Percentiles rank a stretch among this genome's conserved stretches.
Evolutionary conservation across 179 eudicot genomes (phyloP).

Genomic region (Monotropa hypopitys): DNA sequence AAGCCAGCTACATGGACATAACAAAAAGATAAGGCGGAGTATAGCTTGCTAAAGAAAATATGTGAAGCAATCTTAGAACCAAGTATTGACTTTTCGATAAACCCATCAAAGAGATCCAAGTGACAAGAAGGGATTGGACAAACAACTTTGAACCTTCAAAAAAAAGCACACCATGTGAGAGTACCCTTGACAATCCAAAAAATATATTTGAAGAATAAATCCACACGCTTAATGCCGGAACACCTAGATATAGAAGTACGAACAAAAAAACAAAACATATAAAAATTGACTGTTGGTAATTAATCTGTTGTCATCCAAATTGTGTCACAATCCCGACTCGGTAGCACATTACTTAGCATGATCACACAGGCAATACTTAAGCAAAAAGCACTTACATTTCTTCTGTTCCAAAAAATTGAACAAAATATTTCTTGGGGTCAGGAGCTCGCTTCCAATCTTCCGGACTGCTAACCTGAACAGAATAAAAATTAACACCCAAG

Average conservation of each 20-base stretch:
- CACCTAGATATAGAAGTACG: not conserved
- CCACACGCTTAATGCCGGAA: not conserved
- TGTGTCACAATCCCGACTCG: not conserved
- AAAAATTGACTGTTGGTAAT: not conserved
- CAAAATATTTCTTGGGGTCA: slow-evolving; percentile 83
- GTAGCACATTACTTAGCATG: not conserved
- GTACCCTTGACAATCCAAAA: not conserved
- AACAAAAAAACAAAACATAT: not conserved
- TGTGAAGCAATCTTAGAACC: not conserved
- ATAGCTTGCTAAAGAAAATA: not conserved
- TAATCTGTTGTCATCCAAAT: not conserved
- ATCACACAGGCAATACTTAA: no score
- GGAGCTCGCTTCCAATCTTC: slow-evolving; percentile 70
- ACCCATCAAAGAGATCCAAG: not conserved
- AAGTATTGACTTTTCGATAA: not conserved
- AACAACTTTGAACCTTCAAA: not conserved
- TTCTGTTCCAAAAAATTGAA: slow-evolving; percentile 77
- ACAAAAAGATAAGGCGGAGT: no score
- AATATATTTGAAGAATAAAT: not conserved
- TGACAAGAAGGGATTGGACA: not conserved
- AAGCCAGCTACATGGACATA: not conserved
- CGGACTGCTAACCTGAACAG: slow-evolving; percentile 72
- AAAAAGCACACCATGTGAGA: not conserved
- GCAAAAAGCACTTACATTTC: slow-evolving; percentile 83
- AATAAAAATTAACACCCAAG: slow-evolving; percentile 6